Evolutionary conservation across 148 eudicot genomes (phyloP).

Genomic region (Silene conica): DNA sequence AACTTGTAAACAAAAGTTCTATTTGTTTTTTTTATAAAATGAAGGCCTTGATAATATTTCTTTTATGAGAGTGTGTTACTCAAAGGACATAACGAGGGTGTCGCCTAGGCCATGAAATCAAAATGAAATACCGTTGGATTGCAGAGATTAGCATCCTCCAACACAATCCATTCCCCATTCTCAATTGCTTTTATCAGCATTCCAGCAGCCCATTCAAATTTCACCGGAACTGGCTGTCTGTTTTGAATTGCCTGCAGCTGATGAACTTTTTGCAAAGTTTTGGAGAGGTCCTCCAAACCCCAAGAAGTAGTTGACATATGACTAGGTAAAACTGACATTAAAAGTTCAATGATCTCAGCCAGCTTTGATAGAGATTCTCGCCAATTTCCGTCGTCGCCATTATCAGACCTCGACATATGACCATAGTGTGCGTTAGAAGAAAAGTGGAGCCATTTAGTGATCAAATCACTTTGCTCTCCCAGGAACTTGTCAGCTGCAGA

Average conservation of each 20-base stretch:
- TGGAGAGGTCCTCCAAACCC: constrained; percentile 53
- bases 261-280: constrained; percentile 33
- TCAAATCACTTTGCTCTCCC: constrained; percentile 41
- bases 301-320: constrained; percentile 48
- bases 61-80: too few relatives aligned
- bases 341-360: constrained; percentile 52
- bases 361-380: constrained; percentile 44
- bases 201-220: constrained; percentile 96
- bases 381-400: constrained; percentile 45
- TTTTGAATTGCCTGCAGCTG: constrained; percentile 51
- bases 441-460: constrained; percentile 58
- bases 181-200: constrained; percentile 73
- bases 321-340: constrained; percentile 36
- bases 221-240: constrained; percentile 43
- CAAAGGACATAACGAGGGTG: too few relatives aligned
- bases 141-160: constrained; percentile 96
- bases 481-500: constrained; percentile 36
- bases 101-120: not conserved
- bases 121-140: constrained; percentile 72
- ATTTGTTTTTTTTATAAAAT: not conserved
- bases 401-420: constrained; percentile 33
- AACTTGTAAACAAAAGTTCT: not conserved
- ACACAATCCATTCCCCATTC: constrained; percentile 95
- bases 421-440: constrained; percentile 38
- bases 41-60: too few relatives aligned